A percentile compares a stretch with the other conserved stretches of the same genome.
These are phyloP conservation scores for Pythium insidiosum DNA, from an alignment of 352 stramenopile genomes.

Conservation along the genomic window DNA sequence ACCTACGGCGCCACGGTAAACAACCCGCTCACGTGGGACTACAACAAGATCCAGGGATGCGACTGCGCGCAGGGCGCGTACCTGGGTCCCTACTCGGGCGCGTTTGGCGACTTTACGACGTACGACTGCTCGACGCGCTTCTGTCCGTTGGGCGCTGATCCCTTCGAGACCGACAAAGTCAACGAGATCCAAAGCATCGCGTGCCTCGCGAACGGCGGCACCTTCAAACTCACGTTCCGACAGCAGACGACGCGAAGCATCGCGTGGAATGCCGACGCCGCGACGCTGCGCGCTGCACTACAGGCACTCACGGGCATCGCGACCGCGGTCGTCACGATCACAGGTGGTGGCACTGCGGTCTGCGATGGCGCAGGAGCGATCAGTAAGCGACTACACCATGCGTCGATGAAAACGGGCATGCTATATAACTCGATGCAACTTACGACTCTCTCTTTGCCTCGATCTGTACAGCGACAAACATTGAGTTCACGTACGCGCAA, in stretches of 20 bases:
- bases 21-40: slow-evolving; percentile 67
- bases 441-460: too few relatives aligned
- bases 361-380: slow-evolving; percentile 29
- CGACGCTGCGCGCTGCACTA: slow-evolving; percentile 38
- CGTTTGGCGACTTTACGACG: slow-evolving; percentile 37
- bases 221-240: slow-evolving; percentile 69
- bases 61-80: slow-evolving; percentile 52
- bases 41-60: slow-evolving; percentile 80
- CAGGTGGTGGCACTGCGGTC: slow-evolving; percentile 12
- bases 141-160: slow-evolving; percentile 87
- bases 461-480: slow-evolving; percentile 28
- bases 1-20: slow-evolving; percentile 67
- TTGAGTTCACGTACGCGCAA: slow-evolving; percentile 67
- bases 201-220: slow-evolving; percentile 39
- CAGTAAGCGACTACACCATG: too few relatives aligned
- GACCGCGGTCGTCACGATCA: slow-evolving; percentile 49
- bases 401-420: too few relatives aligned
- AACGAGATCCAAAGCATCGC: slow-evolving; percentile 64
- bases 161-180: slow-evolving; percentile 49
- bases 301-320: slow-evolving; percentile 45
- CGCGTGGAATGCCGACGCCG: slow-evolving; percentile 25
- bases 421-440: too few relatives aligned
- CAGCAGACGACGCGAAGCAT: slow-evolving; percentile 51
- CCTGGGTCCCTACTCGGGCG: slow-evolving; percentile 54
- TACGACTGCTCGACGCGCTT: slow-evolving; percentile 74